A percentile compares a stretch with the other conserved stretches of the same genome.
phyloP scores from a whole-genome alignment of 2,329 filamentous ascomycete genomes.

The Penicillium sp. region DNA sequence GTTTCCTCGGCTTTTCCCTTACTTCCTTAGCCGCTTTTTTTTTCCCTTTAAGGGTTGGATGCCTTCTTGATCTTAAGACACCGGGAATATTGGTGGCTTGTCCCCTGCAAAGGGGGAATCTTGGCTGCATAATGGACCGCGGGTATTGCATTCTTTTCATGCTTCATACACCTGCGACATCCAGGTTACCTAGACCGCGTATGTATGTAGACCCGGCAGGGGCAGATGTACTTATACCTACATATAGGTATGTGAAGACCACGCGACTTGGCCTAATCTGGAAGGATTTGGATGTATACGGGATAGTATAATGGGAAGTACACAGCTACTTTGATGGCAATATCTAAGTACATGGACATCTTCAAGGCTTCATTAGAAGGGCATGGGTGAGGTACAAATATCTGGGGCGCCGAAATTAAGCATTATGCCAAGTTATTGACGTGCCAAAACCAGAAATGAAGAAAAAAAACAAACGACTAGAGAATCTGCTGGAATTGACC shows the following conservation, averaged over 20 bases:
- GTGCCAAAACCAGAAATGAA: background rate
- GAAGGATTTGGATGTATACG: background rate
- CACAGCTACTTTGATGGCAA: background rate
- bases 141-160: constrained; percentile 1
- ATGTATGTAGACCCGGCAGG: background rate
- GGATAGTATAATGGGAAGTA: background rate
- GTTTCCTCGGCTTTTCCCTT: background rate
- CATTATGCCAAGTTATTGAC: background rate
- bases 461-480: background rate
- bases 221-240: background rate
- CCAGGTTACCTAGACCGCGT: background rate
- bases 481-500: background rate
- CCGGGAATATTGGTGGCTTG: background rate
- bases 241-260: background rate
- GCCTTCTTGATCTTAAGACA: background rate
- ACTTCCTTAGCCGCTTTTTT: background rate
- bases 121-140: constrained; percentile 6
- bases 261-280: constrained; percentile 6
- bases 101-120: constrained; percentile 1
- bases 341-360: background rate
- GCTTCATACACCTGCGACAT: background rate
- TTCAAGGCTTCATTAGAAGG: background rate
- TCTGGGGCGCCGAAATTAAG: constrained; percentile 8
- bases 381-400: background rate
- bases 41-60: background rate